A percentile compares a stretch with the other conserved stretches of the same genome.
These are phyloP conservation scores for Botrytis squamosa DNA, from an alignment of 2,329 filamentous ascomycete genomes.

Conservation along the genomic window DNA sequence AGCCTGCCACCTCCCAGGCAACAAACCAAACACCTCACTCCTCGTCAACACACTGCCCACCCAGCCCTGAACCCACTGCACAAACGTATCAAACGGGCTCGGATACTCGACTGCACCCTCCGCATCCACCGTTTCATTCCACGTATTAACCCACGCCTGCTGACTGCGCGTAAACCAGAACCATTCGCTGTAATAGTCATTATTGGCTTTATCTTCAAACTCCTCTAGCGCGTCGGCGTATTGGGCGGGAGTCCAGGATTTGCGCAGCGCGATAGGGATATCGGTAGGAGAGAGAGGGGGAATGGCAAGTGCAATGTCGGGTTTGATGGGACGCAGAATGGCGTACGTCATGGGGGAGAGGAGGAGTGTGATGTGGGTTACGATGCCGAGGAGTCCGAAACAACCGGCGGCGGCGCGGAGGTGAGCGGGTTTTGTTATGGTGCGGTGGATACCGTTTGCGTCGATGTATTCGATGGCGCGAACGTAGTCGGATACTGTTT, in stretches of 20 bases:
- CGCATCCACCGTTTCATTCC: slow-evolving; percentile 43
- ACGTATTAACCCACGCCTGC: slow-evolving; percentile 48
- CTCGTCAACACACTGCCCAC: slow-evolving; percentile 41
- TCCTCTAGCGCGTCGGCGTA: slow-evolving; percentile 40
- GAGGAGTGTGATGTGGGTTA: slow-evolving; percentile 50
- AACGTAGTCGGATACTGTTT: slow-evolving; percentile 48
- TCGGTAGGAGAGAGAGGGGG: slow-evolving; percentile 44
- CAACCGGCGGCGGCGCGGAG: slow-evolving; percentile 46
- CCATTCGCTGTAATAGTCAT: slow-evolving; percentile 49
- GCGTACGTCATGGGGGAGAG: slow-evolving; percentile 49
- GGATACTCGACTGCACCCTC: slow-evolving; percentile 43
- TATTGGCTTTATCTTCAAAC: slow-evolving; percentile 43
- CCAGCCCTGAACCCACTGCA: slow-evolving; percentile 42
- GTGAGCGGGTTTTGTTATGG: slow-evolving; percentile 42
- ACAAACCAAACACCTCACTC: slow-evolving; percentile 38
- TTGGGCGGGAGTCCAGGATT: slow-evolving; percentile 38
- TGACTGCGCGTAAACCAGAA: slow-evolving; percentile 52
- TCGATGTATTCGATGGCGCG: slow-evolving; percentile 50
- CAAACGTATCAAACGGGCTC: slow-evolving; percentile 27
- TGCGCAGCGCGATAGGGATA: slow-evolving; percentile 43
- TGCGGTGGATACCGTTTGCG: slow-evolving; percentile 44
- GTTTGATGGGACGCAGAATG: slow-evolving; percentile 46
- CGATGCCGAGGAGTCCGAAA: slow-evolving; percentile 49
- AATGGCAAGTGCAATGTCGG: slow-evolving; percentile 45
- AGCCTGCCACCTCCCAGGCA: slow-evolving; percentile 41